Evolutionary conservation across 2,329 filamentous ascomycete species (phyloP).

Genomic region (Sclerotinia glacialis): DNA sequence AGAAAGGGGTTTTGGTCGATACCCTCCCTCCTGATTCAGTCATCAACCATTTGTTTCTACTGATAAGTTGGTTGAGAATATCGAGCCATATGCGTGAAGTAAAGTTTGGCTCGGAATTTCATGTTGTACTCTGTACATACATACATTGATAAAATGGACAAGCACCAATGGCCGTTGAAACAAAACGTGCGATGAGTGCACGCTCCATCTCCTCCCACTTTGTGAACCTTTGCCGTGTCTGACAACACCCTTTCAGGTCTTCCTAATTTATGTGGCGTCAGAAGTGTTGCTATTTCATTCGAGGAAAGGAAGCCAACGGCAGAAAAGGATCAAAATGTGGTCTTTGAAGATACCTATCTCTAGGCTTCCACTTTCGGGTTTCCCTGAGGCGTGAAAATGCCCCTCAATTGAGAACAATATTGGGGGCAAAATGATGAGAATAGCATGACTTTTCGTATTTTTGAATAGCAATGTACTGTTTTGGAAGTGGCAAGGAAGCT

Average conservation of each 20-base stretch:
- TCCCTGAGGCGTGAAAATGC: background rate
- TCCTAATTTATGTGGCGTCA: constrained; percentile 6
- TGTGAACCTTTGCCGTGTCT: background rate
- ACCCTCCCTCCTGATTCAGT: background rate
- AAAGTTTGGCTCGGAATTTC: background rate
- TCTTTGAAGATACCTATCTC: background rate
- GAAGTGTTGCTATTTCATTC: background rate
- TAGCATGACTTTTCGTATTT: background rate
- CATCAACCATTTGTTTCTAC: background rate
- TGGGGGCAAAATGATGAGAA: constrained; percentile 1
- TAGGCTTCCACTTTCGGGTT: background rate
- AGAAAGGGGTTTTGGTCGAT: constrained; percentile 8
- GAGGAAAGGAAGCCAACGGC: background rate
- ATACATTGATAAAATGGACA: background rate
- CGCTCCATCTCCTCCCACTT: background rate
- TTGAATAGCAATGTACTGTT: background rate
- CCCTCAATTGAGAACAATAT: background rate
- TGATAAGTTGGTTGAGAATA: background rate
- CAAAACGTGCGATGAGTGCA: background rate
- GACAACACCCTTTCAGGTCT: constrained; percentile 1
- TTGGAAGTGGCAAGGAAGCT: background rate
- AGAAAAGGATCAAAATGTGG: background rate
- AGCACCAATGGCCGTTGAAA: background rate
- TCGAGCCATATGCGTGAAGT: background rate
- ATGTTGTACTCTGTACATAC: too few species aligned